Percentiles rank a stretch among this genome's conserved stretches.
These are phyloP conservation scores for Thielaviopsis musarum DNA, from an alignment of 2,329 filamentous ascomycete species.

Conservation along the genomic window DNA sequence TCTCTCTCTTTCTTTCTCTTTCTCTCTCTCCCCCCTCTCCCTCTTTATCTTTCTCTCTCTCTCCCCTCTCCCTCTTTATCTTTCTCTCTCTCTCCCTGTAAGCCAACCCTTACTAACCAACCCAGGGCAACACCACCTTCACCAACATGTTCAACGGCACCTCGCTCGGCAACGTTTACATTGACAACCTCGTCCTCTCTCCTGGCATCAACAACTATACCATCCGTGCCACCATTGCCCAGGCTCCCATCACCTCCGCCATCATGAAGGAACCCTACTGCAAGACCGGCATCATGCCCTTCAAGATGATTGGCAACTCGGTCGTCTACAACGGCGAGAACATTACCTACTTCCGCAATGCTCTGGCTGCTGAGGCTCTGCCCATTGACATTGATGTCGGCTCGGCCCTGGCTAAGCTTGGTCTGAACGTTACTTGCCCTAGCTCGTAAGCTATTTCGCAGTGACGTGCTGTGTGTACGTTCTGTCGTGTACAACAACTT, in stretches of 20 bases:
- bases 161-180: slow-evolving; percentile 36
- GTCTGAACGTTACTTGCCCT: slow-evolving; percentile 15
- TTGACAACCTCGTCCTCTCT: slow-evolving; percentile 39
- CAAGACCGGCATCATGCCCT: slow-evolving; percentile 34
- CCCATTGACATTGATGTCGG: slow-evolving; percentile 35
- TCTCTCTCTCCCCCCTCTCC: not conserved
- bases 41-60: not conserved
- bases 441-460: not conserved
- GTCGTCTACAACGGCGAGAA: slow-evolving; percentile 34
- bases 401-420: slow-evolving; percentile 23
- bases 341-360: slow-evolving; percentile 38
- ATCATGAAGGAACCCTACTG: slow-evolving; percentile 31
- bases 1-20: not conserved
- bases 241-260: slow-evolving; percentile 29
- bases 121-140: slow-evolving; percentile 47
- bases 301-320: slow-evolving; percentile 35
- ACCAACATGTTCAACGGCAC: slow-evolving; percentile 35
- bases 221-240: slow-evolving; percentile 37
- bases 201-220: slow-evolving; percentile 41
- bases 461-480: not conserved
- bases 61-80: too few species aligned
- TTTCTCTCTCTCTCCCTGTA: too few species aligned
- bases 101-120: not conserved
- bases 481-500: not conserved
- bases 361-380: slow-evolving; percentile 34